Percentiles rank a stretch among this genome's conserved stretches.
These are phyloP conservation scores for Rubroboletus satanas DNA, from an alignment of 768 basidiomycete species.

Conservation along the genomic window DNA sequence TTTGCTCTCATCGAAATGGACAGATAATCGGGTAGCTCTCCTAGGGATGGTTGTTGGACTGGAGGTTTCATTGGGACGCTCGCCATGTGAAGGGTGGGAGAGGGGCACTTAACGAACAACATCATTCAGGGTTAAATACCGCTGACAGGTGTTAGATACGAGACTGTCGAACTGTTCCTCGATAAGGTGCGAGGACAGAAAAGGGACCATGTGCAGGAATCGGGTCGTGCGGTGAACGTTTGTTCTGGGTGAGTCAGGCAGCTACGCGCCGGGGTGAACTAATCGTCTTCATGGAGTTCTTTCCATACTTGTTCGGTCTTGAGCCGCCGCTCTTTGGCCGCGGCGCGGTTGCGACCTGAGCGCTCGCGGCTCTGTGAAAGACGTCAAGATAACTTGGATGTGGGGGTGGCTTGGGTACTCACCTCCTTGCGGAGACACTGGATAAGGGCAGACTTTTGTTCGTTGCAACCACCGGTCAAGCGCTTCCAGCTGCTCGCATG, in stretches of 20 bases:
- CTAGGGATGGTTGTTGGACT: not conserved
- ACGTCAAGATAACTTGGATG: constrained; percentile 1
- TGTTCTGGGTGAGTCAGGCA: not conserved
- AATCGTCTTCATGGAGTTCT: constrained; percentile 54
- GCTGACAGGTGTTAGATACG: not conserved
- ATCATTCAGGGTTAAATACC: constrained; percentile 2
- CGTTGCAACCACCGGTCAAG: constrained; percentile 68
- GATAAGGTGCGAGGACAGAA: not conserved
- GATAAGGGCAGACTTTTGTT: constrained; percentile 62
- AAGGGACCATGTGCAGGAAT: not conserved
- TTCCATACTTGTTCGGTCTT: constrained; percentile 59
- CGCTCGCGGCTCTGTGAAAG: constrained; percentile 54
- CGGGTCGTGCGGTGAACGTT: not conserved
- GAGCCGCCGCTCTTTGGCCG: constrained; percentile 51
- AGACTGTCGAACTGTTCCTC: not conserved
- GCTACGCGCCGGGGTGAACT: not conserved
- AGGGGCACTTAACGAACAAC: not conserved
- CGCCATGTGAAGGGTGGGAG: not conserved
- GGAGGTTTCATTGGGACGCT: not conserved
- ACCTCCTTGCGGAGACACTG: constrained; percentile 72
- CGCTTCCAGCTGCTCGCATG: constrained; percentile 61
- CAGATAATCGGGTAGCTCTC: not conserved
- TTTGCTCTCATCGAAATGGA: not conserved
- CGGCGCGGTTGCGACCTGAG: constrained; percentile 54
- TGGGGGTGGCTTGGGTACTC: constrained; percentile 10